These are phyloP conservation scores for Euphorbia lathyris DNA, from an alignment of 345 rosid species.

Conservation along the genomic window DNA sequence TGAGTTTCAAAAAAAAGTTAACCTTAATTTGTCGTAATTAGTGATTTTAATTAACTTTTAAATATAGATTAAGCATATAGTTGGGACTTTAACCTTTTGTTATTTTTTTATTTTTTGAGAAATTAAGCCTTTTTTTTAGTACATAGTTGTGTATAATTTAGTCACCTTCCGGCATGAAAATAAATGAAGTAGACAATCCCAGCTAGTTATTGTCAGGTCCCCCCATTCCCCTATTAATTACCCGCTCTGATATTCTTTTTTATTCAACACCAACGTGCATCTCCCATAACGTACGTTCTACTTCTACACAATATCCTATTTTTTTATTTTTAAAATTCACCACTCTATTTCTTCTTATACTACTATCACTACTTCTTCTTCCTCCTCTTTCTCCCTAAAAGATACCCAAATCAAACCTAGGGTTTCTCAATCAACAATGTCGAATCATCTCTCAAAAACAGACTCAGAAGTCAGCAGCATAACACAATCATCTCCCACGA, in stretches of 20 bases:
- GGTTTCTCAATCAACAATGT: slow-evolving; percentile 22
- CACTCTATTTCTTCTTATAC: not conserved
- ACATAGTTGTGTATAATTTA: too few relatives aligned
- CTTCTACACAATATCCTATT: not conserved
- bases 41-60: too few relatives aligned
- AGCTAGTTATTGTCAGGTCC: slow-evolving; percentile 22
- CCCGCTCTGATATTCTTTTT: slow-evolving; percentile 13
- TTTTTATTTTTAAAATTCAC: not conserved
- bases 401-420: too few relatives aligned
- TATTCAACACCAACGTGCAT: slow-evolving; percentile 27
- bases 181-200: slow-evolving; percentile 19
- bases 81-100: too few relatives aligned
- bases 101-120: too few relatives aligned
- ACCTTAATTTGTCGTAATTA: too few relatives aligned
- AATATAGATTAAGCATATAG: too few relatives aligned
- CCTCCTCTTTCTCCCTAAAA: not conserved
- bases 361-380: not conserved
- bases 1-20: too few relatives aligned
- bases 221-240: slow-evolving; percentile 36
- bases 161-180: not conserved
- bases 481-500: slow-evolving; percentile 50
- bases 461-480: slow-evolving; percentile 68
- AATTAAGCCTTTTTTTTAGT: too few relatives aligned
- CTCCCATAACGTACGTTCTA: slow-evolving; percentile 25
- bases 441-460: slow-evolving; percentile 48